These are phyloP conservation scores for Fusarium sp. DNA, from an alignment of 2,329 filamentous ascomycete species.

Conservation along the genomic window DNA sequence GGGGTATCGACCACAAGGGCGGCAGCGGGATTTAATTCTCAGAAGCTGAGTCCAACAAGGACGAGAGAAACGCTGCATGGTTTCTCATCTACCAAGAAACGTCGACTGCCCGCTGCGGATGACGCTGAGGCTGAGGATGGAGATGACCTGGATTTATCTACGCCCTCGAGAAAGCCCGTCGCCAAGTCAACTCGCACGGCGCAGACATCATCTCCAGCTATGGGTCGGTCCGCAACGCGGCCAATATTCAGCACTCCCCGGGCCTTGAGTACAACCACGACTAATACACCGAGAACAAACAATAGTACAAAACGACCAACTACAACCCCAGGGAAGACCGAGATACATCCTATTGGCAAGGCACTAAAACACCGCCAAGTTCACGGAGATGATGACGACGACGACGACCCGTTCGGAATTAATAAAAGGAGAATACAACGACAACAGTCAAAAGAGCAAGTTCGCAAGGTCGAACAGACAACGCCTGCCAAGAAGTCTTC, in stretches of 20 bases:
- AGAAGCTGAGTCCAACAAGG: conserved; percentile 34
- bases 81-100: conserved; percentile 29
- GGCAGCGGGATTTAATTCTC: conserved; percentile 48
- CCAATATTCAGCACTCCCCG: conserved; percentile 34
- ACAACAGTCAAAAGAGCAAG: conserved; percentile 51
- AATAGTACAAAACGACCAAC: conserved; percentile 12
- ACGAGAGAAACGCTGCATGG: conserved; percentile 1
- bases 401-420: conserved; percentile 57
- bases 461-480: conserved; percentile 39
- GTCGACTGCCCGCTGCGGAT: conserved; percentile 21
- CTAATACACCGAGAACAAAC: conserved; percentile 11
- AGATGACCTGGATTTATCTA: conserved; percentile 31
- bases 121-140: conserved; percentile 39
- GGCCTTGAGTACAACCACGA: conserved; percentile 17
- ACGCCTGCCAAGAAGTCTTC: conserved; percentile 35
- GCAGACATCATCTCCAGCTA: conserved; percentile 20
- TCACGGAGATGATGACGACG: conserved; percentile 43
- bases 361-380: conserved; percentile 3
- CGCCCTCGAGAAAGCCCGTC: conserved; percentile 30
- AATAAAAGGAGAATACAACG: conserved; percentile 50
- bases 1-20: conserved; percentile 45
- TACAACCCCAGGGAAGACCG: conserved; percentile 16
- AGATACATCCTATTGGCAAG: background rate
- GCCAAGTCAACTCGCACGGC: conserved; percentile 21
- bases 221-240: conserved; percentile 27